A percentile compares a stretch with the other conserved stretches of the same genome.
Conservation (phyloP, 306 rosid species). For the Quercus engelmannii region DNA sequence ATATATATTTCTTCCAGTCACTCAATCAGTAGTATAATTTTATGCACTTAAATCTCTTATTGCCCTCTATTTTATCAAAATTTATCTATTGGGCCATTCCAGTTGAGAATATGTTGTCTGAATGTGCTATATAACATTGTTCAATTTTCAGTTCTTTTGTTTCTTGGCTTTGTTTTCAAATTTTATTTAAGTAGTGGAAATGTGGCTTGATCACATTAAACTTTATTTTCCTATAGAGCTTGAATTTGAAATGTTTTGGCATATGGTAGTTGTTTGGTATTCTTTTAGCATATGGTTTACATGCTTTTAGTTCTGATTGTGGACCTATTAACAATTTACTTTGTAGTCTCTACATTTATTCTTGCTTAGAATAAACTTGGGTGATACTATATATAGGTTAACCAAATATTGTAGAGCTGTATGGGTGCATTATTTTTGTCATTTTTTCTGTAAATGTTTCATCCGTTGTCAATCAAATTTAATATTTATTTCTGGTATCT, state of each 20-base stretch:
- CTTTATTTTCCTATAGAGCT: neutral
- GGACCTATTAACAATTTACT: neutral
- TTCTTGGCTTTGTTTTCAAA: neutral
- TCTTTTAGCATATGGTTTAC: neutral
- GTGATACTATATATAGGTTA: neutral
- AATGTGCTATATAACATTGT: neutral
- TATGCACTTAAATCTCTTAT: neutral
- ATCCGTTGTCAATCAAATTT: neutral
- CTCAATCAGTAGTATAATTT: neutral
- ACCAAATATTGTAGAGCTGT: neutral
- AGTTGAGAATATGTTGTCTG: neutral
- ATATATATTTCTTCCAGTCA: neutral
- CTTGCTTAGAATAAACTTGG: neutral
- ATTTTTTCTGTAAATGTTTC: neutral
- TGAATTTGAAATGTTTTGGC: neutral
- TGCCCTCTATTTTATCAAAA: neutral
- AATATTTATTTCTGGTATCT: slow-evolving; percentile 11
- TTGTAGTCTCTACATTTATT: neutral
- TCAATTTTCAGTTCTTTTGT: neutral
- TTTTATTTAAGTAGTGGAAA: neutral
- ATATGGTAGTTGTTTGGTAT: neutral
- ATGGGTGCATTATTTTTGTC: neutral
- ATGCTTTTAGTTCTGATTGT: neutral
- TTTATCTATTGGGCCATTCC: neutral
- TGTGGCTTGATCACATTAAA: neutral